phyloP scores from a whole-genome alignment of 1,284 basidiomycete species.

The Phylloporus gajari region DNA sequence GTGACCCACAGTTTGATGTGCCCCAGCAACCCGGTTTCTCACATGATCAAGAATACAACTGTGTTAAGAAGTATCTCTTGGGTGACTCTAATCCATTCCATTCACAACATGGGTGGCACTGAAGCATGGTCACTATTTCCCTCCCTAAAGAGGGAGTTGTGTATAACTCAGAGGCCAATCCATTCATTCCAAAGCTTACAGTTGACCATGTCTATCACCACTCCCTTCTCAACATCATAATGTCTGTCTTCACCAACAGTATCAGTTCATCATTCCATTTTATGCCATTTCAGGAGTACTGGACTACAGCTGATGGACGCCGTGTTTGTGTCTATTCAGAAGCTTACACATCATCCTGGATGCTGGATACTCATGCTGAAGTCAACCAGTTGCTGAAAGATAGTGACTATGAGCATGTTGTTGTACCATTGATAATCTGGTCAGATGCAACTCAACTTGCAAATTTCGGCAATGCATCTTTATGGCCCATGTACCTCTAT shows the following conservation, averaged over 20 bases:
- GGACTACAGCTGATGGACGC: slow-evolving; percentile 14
- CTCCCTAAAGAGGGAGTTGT: too few relatives aligned
- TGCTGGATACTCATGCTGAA: neutral
- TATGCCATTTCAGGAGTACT: slow-evolving; percentile 32
- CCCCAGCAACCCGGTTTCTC: too few relatives aligned
- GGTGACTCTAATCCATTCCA: too few relatives aligned
- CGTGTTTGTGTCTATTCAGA: slow-evolving; percentile 31
- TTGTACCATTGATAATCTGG: slow-evolving; percentile 42
- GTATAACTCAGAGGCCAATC: too few relatives aligned
- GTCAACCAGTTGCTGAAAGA: neutral
- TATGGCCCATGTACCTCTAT: slow-evolving; percentile 3
- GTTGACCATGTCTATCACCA: slow-evolving; percentile 6
- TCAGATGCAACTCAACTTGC: slow-evolving; percentile 43
- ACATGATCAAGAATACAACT: too few relatives aligned
- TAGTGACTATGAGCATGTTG: slow-evolving; percentile 22
- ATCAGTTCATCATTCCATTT: slow-evolving; percentile 15
- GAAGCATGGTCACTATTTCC: too few relatives aligned
- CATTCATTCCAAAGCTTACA: neutral
- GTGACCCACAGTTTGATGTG: too few relatives aligned
- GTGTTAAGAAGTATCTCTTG: too few relatives aligned
- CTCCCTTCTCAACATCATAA: slow-evolving; percentile 21
- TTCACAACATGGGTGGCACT: too few relatives aligned
- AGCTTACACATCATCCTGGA: slow-evolving; percentile 28
- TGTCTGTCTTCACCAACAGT: slow-evolving; percentile 6
- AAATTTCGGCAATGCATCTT: slow-evolving; percentile 20